These are phyloP conservation scores for Quambalaria eucalypti DNA, from an alignment of 1,284 basidiomycete genomes.

Conservation along the genomic window DNA sequence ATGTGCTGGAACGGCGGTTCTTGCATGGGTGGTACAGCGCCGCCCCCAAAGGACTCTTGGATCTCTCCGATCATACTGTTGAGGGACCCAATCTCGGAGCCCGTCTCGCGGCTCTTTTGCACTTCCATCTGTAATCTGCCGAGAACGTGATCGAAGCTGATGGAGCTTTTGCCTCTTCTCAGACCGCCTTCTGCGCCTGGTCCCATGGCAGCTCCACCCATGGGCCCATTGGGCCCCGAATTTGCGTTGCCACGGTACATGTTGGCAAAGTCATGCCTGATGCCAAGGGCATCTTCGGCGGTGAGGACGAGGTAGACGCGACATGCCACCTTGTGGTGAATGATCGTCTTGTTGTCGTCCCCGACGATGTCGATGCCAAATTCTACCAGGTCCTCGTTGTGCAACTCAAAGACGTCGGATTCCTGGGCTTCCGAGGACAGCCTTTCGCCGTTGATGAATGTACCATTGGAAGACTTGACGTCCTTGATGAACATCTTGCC, in stretches of 20 bases:
- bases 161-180: constrained; percentile 51
- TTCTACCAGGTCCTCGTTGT: constrained; percentile 89
- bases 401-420: constrained; percentile 85
- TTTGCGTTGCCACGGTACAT: constrained; percentile 20
- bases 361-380: constrained; percentile 98
- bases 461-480: constrained; percentile 94
- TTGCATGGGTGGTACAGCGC: constrained; percentile 48
- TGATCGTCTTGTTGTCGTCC: constrained; percentile 94
- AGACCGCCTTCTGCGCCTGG: constrained; percentile 43
- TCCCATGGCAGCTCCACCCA: constrained; percentile 36
- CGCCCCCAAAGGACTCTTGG: constrained; percentile 80
- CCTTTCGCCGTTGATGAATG: constrained; percentile 92
- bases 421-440: constrained; percentile 83
- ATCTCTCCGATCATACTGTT: constrained; percentile 80
- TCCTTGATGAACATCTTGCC: constrained; percentile 75
- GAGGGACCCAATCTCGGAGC: constrained; percentile 73
- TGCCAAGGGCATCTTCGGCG: constrained; percentile 63
- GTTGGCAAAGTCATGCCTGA: constrained; percentile 42
- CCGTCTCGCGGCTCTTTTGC: constrained; percentile 85
- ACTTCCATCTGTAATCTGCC: constrained; percentile 74
- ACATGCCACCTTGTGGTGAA: constrained; percentile 96
- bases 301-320: constrained; percentile 80
- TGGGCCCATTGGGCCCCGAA: constrained; percentile 13
- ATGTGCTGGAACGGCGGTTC: constrained; percentile 40
- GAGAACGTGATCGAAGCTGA: constrained; percentile 72